phyloP scores from a whole-genome alignment of 2,329 filamentous ascomycete species.

The Fusarium subtropicale region DNA sequence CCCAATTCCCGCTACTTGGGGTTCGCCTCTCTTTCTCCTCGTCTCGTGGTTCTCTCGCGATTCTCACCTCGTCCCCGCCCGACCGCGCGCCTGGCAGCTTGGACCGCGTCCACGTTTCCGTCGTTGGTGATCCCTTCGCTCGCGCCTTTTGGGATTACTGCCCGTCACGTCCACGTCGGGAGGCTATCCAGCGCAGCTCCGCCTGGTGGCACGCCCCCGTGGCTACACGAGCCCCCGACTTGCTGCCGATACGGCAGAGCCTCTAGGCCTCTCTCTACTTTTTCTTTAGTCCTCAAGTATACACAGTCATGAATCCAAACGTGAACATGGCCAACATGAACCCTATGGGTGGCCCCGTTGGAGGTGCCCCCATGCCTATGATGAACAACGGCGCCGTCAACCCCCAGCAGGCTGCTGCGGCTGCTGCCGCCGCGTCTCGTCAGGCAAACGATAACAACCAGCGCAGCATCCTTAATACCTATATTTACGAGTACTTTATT shows the following conservation, averaged over 20 bases:
- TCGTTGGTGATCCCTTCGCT: slow-evolving; percentile 28
- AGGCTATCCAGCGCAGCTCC: slow-evolving; percentile 50
- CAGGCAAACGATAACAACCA: slow-evolving; percentile 59
- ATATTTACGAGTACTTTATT: slow-evolving; percentile 92
- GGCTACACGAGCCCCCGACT: slow-evolving; percentile 48
- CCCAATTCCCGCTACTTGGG: slow-evolving; percentile 37
- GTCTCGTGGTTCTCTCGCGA: slow-evolving; percentile 43
- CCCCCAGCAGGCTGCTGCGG: slow-evolving; percentile 48
- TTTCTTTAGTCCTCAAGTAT: slow-evolving; percentile 37
- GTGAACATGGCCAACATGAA: slow-evolving; percentile 76
- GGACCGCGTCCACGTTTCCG: slow-evolving; percentile 44
- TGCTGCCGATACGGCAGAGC: slow-evolving; percentile 45
- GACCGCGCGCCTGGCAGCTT: slow-evolving; percentile 43
- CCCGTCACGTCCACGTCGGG: slow-evolving; percentile 51
- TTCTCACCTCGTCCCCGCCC: slow-evolving; percentile 36
- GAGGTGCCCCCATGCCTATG: slow-evolving; percentile 70
- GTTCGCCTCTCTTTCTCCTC: slow-evolving; percentile 38
- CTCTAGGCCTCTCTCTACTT: slow-evolving; percentile 38
- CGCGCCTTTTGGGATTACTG: slow-evolving; percentile 46
- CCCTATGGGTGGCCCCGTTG: slow-evolving; percentile 75
- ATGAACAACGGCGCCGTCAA: slow-evolving; percentile 69
- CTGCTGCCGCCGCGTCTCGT: slow-evolving; percentile 49
- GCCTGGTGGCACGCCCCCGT: slow-evolving; percentile 51
- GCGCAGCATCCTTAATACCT: slow-evolving; percentile 78
- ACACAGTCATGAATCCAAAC: slow-evolving; percentile 68